Evolutionary conservation across 1,139 yeast species (phyloP), one percentile per base, ranked within the genome.

Genomic region (Sugiyamaella novakii): DNA sequence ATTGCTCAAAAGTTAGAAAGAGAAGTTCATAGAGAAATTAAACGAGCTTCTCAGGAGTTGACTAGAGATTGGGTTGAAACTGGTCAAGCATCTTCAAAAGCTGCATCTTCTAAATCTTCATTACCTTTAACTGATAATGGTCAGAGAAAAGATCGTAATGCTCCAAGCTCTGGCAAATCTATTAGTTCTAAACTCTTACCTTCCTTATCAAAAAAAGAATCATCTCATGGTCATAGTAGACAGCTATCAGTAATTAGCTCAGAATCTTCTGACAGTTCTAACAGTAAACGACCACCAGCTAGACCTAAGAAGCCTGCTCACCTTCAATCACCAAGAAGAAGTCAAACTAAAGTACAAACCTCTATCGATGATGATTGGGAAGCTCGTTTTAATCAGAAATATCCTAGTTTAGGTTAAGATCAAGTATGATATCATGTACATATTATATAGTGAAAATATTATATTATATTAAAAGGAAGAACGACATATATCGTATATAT

Each of bases 281-380:
- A 51, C 34, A 33, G 49, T 14, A 48, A 48, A 14, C 45, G 53
- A 28, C 58, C 58, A 56, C 72, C 72, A 28, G 78, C 82, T 3
- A 85, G 85, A 8, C 83, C 85, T 11, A 73, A 70, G 54, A 82
- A 83, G 55, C 88, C 89, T 1, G 61, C 62, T 3, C 77, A 79
- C 60, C 69, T 83, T 54, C 78, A 78, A 59, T 56, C 62, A 10
- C 62, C 64, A 6, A 47, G 55, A 22, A 47, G 55, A n/a, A 22
- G 39, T 15, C 28, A 27, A 4, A 46, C 33, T 14, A 29, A 46
- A 4, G 31, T 34, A 8, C 51, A 33, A 22, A 43, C 37, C 22
- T 31, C 49, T 18, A 49, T 39, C 29, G 53, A 51, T 29, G 65
- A 60, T 7, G 66, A 63, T 49, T 62, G 66, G 66, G 64, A 62